phyloP scores from a whole-genome alignment of 352 stramenopile genomes.

The Globisporangium viniferum region DNA sequence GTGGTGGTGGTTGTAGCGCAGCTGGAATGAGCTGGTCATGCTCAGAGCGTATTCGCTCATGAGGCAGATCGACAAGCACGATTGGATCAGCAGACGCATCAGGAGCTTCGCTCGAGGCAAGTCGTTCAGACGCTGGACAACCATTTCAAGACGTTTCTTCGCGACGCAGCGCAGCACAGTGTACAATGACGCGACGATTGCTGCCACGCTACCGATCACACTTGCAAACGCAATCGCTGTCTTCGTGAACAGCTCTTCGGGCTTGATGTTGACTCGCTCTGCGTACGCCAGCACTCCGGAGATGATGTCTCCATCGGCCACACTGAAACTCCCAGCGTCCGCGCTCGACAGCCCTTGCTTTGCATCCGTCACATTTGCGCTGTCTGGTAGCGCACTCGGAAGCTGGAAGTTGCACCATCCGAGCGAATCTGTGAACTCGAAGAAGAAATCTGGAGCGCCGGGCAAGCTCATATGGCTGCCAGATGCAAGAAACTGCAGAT shows the following conservation, averaged over 20 bases:
- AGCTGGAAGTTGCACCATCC: constrained; percentile 59
- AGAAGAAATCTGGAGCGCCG: constrained; percentile 53
- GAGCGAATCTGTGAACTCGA: constrained; percentile 68
- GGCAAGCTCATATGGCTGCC: constrained; percentile 62
- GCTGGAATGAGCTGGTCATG: constrained; percentile 79
- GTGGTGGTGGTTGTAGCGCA: constrained; percentile 64
- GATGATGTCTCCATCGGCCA: constrained; percentile 72
- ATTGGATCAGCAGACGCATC: constrained; percentile 61
- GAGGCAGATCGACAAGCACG: constrained; percentile 69
- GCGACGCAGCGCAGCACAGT: constrained; percentile 44
- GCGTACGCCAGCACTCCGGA: constrained; percentile 68
- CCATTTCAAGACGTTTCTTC: constrained; percentile 41
- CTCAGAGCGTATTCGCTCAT: constrained; percentile 77
- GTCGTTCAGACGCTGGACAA: constrained; percentile 62
- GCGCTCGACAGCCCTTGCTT: constrained; percentile 25
- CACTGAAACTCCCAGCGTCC: constrained; percentile 37
- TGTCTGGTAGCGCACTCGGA: background rate
- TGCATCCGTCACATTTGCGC: background rate
- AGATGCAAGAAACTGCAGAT: constrained; percentile 69
- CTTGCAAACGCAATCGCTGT: constrained; percentile 63
- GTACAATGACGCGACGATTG: constrained; percentile 57
- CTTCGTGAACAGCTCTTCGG: constrained; percentile 69
- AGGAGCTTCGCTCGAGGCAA: constrained; percentile 68
- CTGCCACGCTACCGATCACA: constrained; percentile 55
- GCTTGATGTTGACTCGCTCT: constrained; percentile 56